Base-by-base conservation (phyloP, 345 rosid genomes). In the Citrus trifoliata region DNA sequence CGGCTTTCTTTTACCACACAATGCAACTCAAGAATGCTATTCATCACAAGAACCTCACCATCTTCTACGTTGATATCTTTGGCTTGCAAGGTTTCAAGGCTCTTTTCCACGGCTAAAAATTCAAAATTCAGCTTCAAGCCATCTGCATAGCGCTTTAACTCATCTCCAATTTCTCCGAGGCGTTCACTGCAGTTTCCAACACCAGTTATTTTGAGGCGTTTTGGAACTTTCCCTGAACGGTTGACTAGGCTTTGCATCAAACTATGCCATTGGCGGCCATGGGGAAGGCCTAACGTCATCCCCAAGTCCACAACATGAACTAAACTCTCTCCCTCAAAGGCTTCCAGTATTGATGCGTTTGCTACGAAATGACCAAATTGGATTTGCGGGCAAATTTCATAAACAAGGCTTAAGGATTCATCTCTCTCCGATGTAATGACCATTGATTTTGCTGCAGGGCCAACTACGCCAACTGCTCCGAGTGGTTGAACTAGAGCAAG, bases 321-420 rank as follows among this genome's bases (percentile, higher is more conserved):
- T 53, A 81, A 86, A 85, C 92, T 86, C 92, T 89, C 88, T 85
- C 88, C 90, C 88, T 82, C 89, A 83, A 87, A 82, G 87, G 89
- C 88, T 87, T 86, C 89, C 82, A 85, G 60, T 18, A 87, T 84
- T 7, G 88, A 71, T 58, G 77, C 85, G 74, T 87, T 87, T 7
- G 87, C 90, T 48, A 84, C 74, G 22, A 82, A 85, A 81, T 87
- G 92, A 48, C 86, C 79, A 64, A 89, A 82, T 35, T 89, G 84
- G 81, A 89, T 82, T 33, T 85, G 85, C 32, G 92, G 90, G 73
- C 85, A 89, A 67, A 87, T 80, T 74, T 87, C 86, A 65, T 87
- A 84, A 25, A 80, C 78, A 51, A 82, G 86, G 35, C 75, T 37
- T 30, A 89, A 81, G 32, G 92, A 88, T 70, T 85, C 89, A 9